Percentiles rank a stretch among this genome's conserved stretches.
Evolutionary conservation across 2,329 filamentous ascomycete species (phyloP).

Genomic region (Ophiostoma sp.): DNA sequence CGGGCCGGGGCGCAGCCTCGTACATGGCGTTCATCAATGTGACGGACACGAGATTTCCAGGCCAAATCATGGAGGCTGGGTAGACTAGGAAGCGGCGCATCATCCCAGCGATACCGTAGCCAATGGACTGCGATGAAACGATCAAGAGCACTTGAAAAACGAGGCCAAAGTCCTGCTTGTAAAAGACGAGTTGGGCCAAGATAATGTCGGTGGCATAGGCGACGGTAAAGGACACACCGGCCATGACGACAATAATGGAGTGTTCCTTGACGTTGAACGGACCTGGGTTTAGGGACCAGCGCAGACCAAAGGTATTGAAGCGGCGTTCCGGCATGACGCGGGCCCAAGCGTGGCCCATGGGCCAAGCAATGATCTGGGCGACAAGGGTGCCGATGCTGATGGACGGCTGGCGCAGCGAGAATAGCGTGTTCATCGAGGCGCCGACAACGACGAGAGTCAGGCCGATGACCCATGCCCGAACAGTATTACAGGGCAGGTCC

Average conservation of each 20-base stretch:
- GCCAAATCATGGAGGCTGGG: slow-evolving; percentile 74
- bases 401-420: slow-evolving; percentile 61
- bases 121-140: slow-evolving; percentile 67
- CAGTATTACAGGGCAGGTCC: slow-evolving; percentile 65
- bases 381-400: slow-evolving; percentile 62
- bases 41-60: slow-evolving; percentile 64
- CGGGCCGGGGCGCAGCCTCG: slow-evolving; percentile 54
- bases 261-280: slow-evolving; percentile 73
- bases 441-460: slow-evolving; percentile 56
- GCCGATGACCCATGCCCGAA: slow-evolving; percentile 66
- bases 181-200: slow-evolving; percentile 69
- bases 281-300: slow-evolving; percentile 63
- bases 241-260: slow-evolving; percentile 68
- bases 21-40: slow-evolving; percentile 73
- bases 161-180: slow-evolving; percentile 68
- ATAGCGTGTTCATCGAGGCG: slow-evolving; percentile 63
- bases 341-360: slow-evolving; percentile 63
- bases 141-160: slow-evolving; percentile 66
- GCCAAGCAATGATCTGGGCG: slow-evolving; percentile 65
- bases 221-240: slow-evolving; percentile 67
- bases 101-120: slow-evolving; percentile 68
- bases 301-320: slow-evolving; percentile 54
- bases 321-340: slow-evolving; percentile 51
- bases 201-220: slow-evolving; percentile 76
- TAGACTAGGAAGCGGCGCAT: slow-evolving; percentile 65